Percentiles rank a stretch among this genome's conserved stretches.
phyloP scores from a whole-genome alignment of 345 rosid species.

The Citrus medica region DNA sequence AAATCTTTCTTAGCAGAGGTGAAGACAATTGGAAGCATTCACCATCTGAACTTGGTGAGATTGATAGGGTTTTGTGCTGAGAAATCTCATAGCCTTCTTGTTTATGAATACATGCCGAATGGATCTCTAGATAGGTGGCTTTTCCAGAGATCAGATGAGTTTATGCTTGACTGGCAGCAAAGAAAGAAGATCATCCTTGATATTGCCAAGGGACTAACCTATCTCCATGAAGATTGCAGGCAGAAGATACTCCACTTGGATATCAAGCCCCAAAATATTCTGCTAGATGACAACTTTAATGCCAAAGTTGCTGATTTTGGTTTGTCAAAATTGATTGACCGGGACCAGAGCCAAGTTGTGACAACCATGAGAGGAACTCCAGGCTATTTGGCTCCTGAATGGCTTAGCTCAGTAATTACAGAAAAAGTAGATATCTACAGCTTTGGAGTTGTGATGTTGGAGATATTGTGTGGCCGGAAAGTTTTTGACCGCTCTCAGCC shows the following conservation, averaged over 20 bases:
- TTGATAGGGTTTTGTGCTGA: slow-evolving; percentile 31
- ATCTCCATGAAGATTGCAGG: slow-evolving; percentile 34
- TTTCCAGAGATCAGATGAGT: not conserved
- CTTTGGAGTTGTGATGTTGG: slow-evolving; percentile 30
- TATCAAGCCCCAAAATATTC: slow-evolving; percentile 28
- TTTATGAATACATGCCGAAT: slow-evolving; percentile 28
- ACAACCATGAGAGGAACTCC: slow-evolving; percentile 24
- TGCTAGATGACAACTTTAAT: slow-evolving; percentile 21
- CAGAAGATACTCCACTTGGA: slow-evolving; percentile 29
- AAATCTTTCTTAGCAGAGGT: slow-evolving; percentile 32
- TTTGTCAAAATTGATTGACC: slow-evolving; percentile 13
- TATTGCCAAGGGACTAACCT: slow-evolving; percentile 30
- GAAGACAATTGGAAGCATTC: slow-evolving; percentile 28
- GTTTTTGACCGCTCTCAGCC: slow-evolving; percentile 9
- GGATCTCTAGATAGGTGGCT: slow-evolving; percentile 33
- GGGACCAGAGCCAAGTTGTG: slow-evolving; percentile 20
- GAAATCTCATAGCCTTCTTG: slow-evolving; percentile 27
- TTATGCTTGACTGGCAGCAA: slow-evolving; percentile 20
- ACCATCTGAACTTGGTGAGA: slow-evolving; percentile 32
- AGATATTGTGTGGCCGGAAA: slow-evolving; percentile 24
- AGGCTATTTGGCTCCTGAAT: slow-evolving; percentile 20
- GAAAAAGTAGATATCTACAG: slow-evolving; percentile 33
- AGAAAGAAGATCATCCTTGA: slow-evolving; percentile 31
- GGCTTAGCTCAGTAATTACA: slow-evolving; percentile 16
- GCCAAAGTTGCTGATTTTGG: slow-evolving; percentile 31